Conservation (phyloP, 1,139 yeast genomes). For the Lodderomyces margitis region DNA sequence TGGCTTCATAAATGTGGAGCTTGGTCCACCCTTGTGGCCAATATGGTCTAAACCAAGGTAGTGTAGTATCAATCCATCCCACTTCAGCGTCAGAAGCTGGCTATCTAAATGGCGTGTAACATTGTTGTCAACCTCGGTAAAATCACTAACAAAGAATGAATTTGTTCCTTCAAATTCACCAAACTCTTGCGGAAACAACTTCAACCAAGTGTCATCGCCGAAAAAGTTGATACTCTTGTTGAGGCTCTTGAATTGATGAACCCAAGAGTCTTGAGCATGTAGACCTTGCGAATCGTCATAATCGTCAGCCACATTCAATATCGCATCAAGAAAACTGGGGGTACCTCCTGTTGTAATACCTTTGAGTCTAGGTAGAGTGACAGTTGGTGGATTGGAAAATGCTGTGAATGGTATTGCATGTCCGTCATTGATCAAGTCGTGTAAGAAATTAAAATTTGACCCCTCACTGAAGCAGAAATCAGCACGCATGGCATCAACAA, state of each 20-base stretch:
- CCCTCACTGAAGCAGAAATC: slow-evolving; percentile 74
- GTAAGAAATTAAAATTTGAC: slow-evolving; percentile 61
- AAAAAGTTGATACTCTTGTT: slow-evolving; percentile 66
- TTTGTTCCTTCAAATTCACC: slow-evolving; percentile 78
- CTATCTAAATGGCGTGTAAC: slow-evolving; percentile 81
- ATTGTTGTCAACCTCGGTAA: slow-evolving; percentile 87
- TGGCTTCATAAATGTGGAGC: slow-evolving; percentile 70
- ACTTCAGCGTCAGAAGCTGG: slow-evolving; percentile 47
- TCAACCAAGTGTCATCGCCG: slow-evolving; percentile 98
- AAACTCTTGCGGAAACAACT: slow-evolving; percentile 72
- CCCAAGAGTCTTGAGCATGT: slow-evolving; percentile 82
- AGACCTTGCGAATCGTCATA: slow-evolving; percentile 73
- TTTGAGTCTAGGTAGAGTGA: slow-evolving; percentile 73
- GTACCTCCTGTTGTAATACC: slow-evolving; percentile 83
- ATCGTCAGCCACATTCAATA: slow-evolving; percentile 88
- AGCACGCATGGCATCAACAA: slow-evolving; percentile 88
- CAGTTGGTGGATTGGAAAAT: slow-evolving; percentile 84
- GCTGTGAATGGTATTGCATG: slow-evolving; percentile 87
- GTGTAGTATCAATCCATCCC: slow-evolving; percentile 90
- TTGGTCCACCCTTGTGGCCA: slow-evolving; percentile 95
- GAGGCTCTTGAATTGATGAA: slow-evolving; percentile 55
- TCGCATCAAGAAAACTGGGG: slow-evolving; percentile 80
- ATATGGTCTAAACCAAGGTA: slow-evolving; percentile 94
- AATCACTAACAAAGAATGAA: slow-evolving; percentile 92
- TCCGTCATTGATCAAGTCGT: slow-evolving; percentile 61